Percentiles rank a stretch among this genome's conserved stretches.
These are phyloP conservation scores for Nymphaea thermarum DNA, from an alignment of 164 flowering plant genomes.

Conservation along the genomic window DNA sequence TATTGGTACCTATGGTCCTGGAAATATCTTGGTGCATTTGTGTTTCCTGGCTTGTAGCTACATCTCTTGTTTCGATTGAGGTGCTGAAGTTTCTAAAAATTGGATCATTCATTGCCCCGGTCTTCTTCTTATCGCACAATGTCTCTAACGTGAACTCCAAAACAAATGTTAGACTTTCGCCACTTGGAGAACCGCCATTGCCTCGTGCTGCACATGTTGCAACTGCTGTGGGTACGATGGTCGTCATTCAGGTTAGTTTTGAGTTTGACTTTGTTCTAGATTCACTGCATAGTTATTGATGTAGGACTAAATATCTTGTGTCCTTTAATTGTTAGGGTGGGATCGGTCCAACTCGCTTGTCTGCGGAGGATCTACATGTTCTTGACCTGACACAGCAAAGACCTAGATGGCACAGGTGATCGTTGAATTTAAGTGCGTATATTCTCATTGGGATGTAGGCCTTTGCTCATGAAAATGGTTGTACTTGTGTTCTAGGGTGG, in stretches of 20 bases:
- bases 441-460: neutral
- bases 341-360: slow-evolving; percentile 97
- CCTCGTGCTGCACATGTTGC: slow-evolving; percentile 99
- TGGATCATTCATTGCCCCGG: neutral
- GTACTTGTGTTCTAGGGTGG: slow-evolving; percentile 46
- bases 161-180: slow-evolving; percentile 48
- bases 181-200: slow-evolving; percentile 95
- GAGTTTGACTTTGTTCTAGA: neutral
- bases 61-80: neutral
- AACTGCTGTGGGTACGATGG: slow-evolving; percentile 99
- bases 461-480: neutral
- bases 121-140: neutral
- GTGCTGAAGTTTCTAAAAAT: neutral
- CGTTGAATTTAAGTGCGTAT: neutral
- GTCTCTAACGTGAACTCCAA: neutral
- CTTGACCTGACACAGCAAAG: slow-evolving; percentile 94
- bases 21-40: neutral
- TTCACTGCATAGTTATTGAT: no score
- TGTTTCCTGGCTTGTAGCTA: neutral
- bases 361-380: slow-evolving; percentile 99
- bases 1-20: neutral
- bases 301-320: neutral
- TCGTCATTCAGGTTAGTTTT: slow-evolving; percentile 81
- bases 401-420: slow-evolving; percentile 97
- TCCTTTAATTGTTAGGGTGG: slow-evolving; percentile 56